Percentiles rank a stretch among this genome's conserved stretches.
Conservation (phyloP, 495 filamentous ascomycete species). For the Neurospora intermedia region DNA sequence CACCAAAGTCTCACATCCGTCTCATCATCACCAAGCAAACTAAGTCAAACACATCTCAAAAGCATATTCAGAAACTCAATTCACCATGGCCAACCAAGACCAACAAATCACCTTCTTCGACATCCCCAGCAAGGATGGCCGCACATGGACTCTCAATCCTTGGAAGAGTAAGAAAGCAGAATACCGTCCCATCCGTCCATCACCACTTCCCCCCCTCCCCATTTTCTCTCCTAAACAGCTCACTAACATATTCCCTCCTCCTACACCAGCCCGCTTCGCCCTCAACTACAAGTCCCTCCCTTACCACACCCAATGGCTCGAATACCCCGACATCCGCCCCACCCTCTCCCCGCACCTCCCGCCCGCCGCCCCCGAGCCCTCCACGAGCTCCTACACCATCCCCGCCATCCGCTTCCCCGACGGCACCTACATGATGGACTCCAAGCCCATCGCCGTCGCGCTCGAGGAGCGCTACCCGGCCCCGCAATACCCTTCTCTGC, state of each 20-base stretch:
- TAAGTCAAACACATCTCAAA: not conserved
- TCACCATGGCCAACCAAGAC: slow-evolving; percentile 1
- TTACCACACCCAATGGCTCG: slow-evolving; percentile 53
- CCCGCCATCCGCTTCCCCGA: slow-evolving; percentile 43
- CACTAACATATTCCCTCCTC: too few species aligned
- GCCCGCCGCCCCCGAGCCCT: slow-evolving; percentile 18
- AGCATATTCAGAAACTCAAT: not conserved
- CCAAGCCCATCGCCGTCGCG: slow-evolving; percentile 35
- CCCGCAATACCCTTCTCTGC: slow-evolving; percentile 29
- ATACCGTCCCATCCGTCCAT: not conserved
- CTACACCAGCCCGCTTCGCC: slow-evolving; percentile 33
- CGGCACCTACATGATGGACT: slow-evolving; percentile 46
- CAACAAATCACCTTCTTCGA: slow-evolving; percentile 43
- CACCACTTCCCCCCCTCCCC: not conserved
- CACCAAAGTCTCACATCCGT: not conserved
- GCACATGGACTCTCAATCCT: slow-evolving; percentile 48
- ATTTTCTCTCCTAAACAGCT: not conserved
- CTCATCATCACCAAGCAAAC: not conserved
- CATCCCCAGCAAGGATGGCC: slow-evolving; percentile 37
- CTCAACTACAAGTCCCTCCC: slow-evolving; percentile 53
- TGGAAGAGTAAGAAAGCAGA: slow-evolving; percentile 40
- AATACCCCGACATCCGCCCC: slow-evolving; percentile 50
- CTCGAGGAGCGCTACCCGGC: slow-evolving; percentile 44
- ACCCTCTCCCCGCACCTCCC: slow-evolving; percentile 1
- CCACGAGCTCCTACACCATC: slow-evolving; percentile 36